Evolutionary conservation across 257 asterid genomes (phyloP).

Genomic region (Haberlea rhodopensis): DNA sequence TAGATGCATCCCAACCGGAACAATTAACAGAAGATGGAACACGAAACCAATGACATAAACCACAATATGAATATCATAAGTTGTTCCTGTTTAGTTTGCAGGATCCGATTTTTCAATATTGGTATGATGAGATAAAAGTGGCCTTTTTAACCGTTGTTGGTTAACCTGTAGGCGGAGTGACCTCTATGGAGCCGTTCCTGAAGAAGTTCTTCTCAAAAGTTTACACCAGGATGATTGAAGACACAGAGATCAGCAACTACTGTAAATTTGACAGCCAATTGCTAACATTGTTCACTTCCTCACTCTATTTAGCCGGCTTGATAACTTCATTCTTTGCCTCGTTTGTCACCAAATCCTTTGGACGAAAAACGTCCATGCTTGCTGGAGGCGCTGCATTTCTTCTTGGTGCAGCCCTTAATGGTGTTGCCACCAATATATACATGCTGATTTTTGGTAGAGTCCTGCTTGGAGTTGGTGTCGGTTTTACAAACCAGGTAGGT

Average conservation of each 20-base stretch:
- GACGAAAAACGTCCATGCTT: slow-evolving; percentile 8
- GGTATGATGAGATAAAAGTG: not conserved
- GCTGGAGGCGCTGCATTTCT: not conserved
- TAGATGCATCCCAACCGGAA: too few species aligned
- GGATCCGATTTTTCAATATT: not conserved
- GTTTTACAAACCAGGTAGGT: slow-evolving; percentile 12
- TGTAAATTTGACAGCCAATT: slow-evolving; percentile 18
- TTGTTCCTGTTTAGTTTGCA: not conserved
- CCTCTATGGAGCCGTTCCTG: slow-evolving; percentile 16
- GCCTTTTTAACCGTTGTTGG: not conserved
- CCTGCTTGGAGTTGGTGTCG: slow-evolving; percentile 12
- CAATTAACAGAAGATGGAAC: too few species aligned
- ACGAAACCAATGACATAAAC: too few species aligned
- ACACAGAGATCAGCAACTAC: not conserved
- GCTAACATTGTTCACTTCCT: slow-evolving; percentile 16
- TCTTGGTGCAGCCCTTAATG: slow-evolving; percentile 15
- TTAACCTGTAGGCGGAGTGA: slow-evolving; percentile 12
- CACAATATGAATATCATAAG: not conserved
- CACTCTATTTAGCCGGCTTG: slow-evolving; percentile 13
- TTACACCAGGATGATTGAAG: not conserved
- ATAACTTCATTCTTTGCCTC: slow-evolving; percentile 13
- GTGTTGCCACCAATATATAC: not conserved
- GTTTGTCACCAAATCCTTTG: not conserved
- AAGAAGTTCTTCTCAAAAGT: slow-evolving; percentile 15
- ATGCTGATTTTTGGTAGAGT: slow-evolving; percentile 16